A percentile compares a stretch with the other conserved stretches of the same genome.
Conservation (phyloP, 768 basidiomycete genomes). For the Termitomyces sp. region DNA sequence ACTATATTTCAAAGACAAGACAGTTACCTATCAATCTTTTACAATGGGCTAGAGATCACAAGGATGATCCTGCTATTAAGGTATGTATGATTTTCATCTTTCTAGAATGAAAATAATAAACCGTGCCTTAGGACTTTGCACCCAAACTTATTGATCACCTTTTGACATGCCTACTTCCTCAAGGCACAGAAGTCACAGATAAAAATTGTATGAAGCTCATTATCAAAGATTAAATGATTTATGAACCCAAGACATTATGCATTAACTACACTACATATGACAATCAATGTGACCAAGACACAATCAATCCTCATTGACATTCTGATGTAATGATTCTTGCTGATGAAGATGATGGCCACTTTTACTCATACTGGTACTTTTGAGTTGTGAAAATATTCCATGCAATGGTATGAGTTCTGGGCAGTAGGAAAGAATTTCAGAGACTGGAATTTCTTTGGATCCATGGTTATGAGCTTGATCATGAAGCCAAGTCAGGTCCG, state of each 20-base stretch:
- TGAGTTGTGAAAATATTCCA: too few species aligned
- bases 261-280: not conserved
- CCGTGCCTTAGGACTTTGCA: not conserved
- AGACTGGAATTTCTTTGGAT: too few species aligned
- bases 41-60: not conserved
- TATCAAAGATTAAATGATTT: not conserved
- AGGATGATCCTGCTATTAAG: not conserved
- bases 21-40: not conserved
- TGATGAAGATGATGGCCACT: not conserved
- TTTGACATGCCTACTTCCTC: not conserved
- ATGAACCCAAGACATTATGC: not conserved
- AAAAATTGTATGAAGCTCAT: not conserved
- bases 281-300: not conserved
- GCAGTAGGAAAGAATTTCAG: too few species aligned
- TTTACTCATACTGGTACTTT: too few species aligned
- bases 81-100: not conserved
- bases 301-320: not conserved
- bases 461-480: too few species aligned
- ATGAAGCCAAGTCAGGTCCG: too few species aligned
- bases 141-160: not conserved
- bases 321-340: not conserved
- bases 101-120: not conserved
- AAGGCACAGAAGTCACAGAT: not conserved
- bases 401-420: too few species aligned
- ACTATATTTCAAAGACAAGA: too few species aligned